Evolutionary conservation across 1,139 yeast species (phyloP).

Genomic region (Taphrina sp.): DNA sequence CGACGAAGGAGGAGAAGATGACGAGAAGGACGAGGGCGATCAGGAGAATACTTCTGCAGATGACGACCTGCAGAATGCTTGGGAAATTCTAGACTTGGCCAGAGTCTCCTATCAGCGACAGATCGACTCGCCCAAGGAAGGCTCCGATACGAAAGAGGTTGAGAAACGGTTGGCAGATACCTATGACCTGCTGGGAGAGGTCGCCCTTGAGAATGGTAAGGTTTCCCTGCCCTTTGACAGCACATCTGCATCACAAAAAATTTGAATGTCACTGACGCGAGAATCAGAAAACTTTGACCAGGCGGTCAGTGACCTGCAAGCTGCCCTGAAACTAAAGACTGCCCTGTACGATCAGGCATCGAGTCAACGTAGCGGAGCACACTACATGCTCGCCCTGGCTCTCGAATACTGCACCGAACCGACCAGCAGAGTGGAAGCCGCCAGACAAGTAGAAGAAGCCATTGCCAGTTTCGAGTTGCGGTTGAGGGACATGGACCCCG

Average conservation of each 20-base stretch:
- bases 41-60: slow-evolving; percentile 53
- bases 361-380: slow-evolving; percentile 71
- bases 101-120: slow-evolving; percentile 60
- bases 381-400: slow-evolving; percentile 78
- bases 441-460: slow-evolving; percentile 59
- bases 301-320: slow-evolving; percentile 64
- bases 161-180: slow-evolving; percentile 66
- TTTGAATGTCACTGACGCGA: neutral
- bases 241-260: neutral
- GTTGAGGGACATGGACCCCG: slow-evolving; percentile 51
- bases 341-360: slow-evolving; percentile 52
- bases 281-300: slow-evolving; percentile 64
- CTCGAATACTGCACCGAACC: slow-evolving; percentile 65
- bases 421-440: slow-evolving; percentile 53
- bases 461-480: slow-evolving; percentile 59
- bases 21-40: slow-evolving; percentile 45
- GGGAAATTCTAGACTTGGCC: slow-evolving; percentile 79
- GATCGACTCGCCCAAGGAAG: slow-evolving; percentile 42
- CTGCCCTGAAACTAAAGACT: slow-evolving; percentile 57
- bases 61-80: slow-evolving; percentile 78
- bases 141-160: slow-evolving; percentile 35
- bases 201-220: slow-evolving; percentile 64
- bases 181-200: slow-evolving; percentile 81
- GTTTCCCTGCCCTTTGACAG: slow-evolving; percentile 41
- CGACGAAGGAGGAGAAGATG: slow-evolving; percentile 46